Conservation (phyloP, 495 filamentous ascomycete genomes). For the Neurospora tetraspora region DNA sequence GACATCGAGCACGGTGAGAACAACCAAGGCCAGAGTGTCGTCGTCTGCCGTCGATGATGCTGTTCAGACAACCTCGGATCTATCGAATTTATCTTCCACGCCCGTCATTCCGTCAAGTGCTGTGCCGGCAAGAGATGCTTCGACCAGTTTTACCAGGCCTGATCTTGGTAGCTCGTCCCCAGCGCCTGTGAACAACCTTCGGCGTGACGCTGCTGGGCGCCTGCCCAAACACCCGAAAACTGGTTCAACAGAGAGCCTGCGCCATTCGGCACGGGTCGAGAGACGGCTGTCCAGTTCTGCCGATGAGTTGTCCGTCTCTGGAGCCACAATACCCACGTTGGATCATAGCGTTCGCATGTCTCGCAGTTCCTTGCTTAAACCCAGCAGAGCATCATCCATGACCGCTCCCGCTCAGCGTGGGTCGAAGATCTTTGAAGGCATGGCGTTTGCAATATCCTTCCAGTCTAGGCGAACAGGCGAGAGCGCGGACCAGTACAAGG, state of each 20-base stretch:
- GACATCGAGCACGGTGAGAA: background rate
- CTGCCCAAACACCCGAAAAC: conserved; percentile 15
- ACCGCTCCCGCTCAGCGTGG: background rate
- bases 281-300: conserved; percentile 25
- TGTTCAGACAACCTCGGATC: background rate
- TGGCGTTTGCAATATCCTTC: conserved; percentile 75
- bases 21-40: background rate
- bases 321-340: conserved; percentile 16
- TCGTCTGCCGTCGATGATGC: background rate
- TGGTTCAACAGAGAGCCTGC: conserved; percentile 12
- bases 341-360: conserved; percentile 21
- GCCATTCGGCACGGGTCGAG: conserved; percentile 12
- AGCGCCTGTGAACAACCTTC: conserved; percentile 14
- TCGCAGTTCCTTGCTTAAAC: conserved; percentile 9
- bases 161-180: conserved; percentile 21
- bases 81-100: conserved; percentile 20
- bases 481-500: conserved; percentile 38
- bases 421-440: conserved; percentile 51
- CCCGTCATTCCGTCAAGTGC: conserved; percentile 22
- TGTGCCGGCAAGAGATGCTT: conserved; percentile 15
- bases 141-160: background rate
- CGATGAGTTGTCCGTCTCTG: conserved; percentile 29
- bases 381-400: conserved; percentile 4
- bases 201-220: conserved; percentile 13
- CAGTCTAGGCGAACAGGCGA: conserved; percentile 40